Percentiles rank a stretch among this genome's conserved stretches.
These are phyloP conservation scores for Beauveria brongniartii DNA, from an alignment of 2,329 filamentous ascomycete genomes.

Conservation along the genomic window DNA sequence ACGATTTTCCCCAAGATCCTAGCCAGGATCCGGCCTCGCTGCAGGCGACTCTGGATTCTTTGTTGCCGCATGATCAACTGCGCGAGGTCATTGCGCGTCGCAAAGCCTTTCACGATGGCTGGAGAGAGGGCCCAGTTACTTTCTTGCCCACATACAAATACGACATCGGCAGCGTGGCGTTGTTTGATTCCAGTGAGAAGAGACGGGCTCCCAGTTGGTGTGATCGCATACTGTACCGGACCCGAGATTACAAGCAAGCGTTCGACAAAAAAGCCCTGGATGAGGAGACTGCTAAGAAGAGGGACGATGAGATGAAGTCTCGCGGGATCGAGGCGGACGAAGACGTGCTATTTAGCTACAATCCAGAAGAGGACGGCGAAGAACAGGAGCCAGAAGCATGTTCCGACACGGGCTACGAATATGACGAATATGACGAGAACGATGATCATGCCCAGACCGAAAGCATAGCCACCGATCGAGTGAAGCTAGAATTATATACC, in stretches of 20 bases:
- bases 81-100: constrained; percentile 61
- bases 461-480: constrained; percentile 47
- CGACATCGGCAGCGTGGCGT: constrained; percentile 82
- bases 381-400: constrained; percentile 19
- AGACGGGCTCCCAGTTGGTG: constrained; percentile 92
- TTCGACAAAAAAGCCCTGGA: constrained; percentile 58
- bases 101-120: constrained; percentile 86
- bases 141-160: constrained; percentile 98
- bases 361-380: constrained; percentile 53
- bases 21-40: constrained; percentile 76
- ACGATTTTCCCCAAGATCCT: constrained; percentile 59
- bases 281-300: constrained; percentile 57
- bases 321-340: constrained; percentile 76
- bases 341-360: constrained; percentile 80
- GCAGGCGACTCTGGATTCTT: constrained; percentile 77
- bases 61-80: constrained; percentile 87
- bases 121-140: constrained; percentile 78
- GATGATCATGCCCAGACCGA: constrained; percentile 43
- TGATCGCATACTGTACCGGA: constrained; percentile 84
- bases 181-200: constrained; percentile 95
- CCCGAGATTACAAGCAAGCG: constrained; percentile 58
- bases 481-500: constrained; percentile 60
- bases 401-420: constrained; percentile 38
- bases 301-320: constrained; percentile 78
- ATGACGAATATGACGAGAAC: constrained; percentile 49